A percentile compares a stretch with the other conserved stretches of the same genome.
These are phyloP conservation scores for Alloteropsis angusta DNA, from an alignment of 202 grass and related monocot species.

Conservation along the genomic window DNA sequence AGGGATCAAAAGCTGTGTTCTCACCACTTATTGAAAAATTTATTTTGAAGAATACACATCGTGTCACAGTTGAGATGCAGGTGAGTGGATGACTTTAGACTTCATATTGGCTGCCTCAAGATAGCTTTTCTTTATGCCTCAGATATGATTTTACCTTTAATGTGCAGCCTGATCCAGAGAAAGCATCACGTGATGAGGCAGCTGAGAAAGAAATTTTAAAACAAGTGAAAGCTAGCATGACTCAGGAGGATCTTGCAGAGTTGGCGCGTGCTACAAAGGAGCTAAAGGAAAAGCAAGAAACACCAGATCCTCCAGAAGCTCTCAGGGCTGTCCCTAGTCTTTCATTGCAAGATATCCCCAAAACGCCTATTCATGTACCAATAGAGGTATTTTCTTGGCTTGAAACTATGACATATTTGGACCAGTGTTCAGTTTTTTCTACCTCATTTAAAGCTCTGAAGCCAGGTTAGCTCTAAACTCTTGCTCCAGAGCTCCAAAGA, in stretches of 20 bases:
- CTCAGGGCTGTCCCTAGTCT: slow-evolving; percentile 79
- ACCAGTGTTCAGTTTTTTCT: neutral
- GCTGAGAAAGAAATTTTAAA: slow-evolving; percentile 80
- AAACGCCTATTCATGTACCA: slow-evolving; percentile 71
- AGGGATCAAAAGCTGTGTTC: slow-evolving; percentile 95
- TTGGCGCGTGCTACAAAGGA: slow-evolving; percentile 81
- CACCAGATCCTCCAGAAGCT: slow-evolving; percentile 97
- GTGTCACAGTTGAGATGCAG: slow-evolving; percentile 96
- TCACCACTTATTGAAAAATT: slow-evolving; percentile 80
- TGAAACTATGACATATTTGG: neutral
- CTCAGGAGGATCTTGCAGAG: slow-evolving; percentile 85
- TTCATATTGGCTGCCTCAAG: neutral
- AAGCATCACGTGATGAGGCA: slow-evolving; percentile 77
- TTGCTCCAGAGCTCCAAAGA: neutral
- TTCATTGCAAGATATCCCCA: slow-evolving; percentile 85
- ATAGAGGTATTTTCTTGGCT: slow-evolving; percentile 57
- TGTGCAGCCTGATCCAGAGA: slow-evolving; percentile 87
- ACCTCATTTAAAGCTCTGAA: neutral
- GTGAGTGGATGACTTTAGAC: slow-evolving; percentile 22
- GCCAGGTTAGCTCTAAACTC: neutral
- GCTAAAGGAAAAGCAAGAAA: slow-evolving; percentile 91
- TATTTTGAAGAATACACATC: slow-evolving; percentile 80
- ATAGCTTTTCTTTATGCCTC: neutral
- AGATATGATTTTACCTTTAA: slow-evolving; percentile 10
- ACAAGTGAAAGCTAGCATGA: slow-evolving; percentile 83